Evolutionary conservation across 495 filamentous ascomycete species (phyloP).

Genomic region (Trichoderma virens): DNA sequence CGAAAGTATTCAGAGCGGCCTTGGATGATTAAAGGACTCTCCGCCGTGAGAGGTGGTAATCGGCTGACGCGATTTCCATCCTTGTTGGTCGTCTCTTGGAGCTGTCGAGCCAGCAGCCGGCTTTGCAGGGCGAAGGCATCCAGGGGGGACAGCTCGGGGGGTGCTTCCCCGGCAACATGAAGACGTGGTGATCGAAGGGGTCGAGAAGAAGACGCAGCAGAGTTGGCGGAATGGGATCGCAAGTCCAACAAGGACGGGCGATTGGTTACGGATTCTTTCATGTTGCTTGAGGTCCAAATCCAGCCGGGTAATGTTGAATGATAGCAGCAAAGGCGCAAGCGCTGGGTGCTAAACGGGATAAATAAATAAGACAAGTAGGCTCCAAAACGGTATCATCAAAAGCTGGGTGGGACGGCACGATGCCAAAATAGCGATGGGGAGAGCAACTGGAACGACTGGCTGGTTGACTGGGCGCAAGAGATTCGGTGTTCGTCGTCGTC

Average conservation of each 20-base stretch:
- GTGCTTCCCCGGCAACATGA: conserved; percentile 77
- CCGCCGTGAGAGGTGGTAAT: conserved; percentile 72
- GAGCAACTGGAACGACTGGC: not conserved
- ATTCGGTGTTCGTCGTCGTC: not conserved
- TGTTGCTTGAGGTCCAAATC: conserved; percentile 7
- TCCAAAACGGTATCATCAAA: not conserved
- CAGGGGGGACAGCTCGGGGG: conserved; percentile 85
- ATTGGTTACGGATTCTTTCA: conserved; percentile 36
- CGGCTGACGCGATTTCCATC: conserved; percentile 72
- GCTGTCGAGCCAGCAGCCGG: conserved; percentile 74
- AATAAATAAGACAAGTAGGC: not conserved
- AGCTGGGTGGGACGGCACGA: not conserved
- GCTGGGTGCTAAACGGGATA: conserved; percentile 7
- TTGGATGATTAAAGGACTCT: conserved; percentile 58
- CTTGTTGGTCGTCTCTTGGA: conserved; percentile 61
- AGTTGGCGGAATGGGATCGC: conserved; percentile 54
- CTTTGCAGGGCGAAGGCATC: conserved; percentile 91
- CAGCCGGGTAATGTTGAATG: not conserved
- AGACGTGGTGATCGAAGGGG: conserved; percentile 61
- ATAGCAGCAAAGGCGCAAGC: conserved; percentile 4
- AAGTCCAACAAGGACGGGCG: conserved; percentile 55
- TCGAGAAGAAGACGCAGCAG: conserved; percentile 32
- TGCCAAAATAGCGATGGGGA: not conserved
- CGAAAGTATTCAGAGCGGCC: conserved; percentile 67
- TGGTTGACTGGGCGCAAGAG: not conserved